phyloP scores from a whole-genome alignment of 768 basidiomycete species.

The Ephemerocybe angulata region DNA sequence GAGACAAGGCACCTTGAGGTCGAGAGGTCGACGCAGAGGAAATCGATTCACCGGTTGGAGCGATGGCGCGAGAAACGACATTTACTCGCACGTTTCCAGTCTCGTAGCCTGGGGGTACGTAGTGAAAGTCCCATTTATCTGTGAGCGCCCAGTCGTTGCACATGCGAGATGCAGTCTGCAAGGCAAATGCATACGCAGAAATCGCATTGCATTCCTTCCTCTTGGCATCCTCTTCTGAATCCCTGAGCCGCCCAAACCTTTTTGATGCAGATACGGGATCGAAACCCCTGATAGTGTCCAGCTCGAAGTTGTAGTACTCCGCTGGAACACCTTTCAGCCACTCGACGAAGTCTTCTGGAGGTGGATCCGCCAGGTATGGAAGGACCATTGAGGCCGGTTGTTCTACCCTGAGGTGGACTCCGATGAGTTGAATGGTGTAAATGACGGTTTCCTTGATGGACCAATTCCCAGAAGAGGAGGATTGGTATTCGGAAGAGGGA shows the following conservation, averaged over 20 bases:
- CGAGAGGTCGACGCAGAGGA: not conserved
- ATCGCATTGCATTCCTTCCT: conserved; percentile 49
- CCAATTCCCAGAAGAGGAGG: conserved; percentile 41
- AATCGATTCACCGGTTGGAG: not conserved
- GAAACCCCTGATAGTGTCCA: conserved; percentile 42
- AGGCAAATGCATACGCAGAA: conserved; percentile 63
- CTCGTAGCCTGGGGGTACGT: conserved; percentile 31
- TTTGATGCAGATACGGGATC: conserved; percentile 39
- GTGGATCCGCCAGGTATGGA: conserved; percentile 71
- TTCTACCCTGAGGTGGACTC: conserved; percentile 44
- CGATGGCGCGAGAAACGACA: conserved; percentile 1
- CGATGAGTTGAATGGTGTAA: conserved; percentile 70
- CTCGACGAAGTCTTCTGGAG: conserved; percentile 47
- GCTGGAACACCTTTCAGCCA: conserved; percentile 44
- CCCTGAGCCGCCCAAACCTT: not conserved
- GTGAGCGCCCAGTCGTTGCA: conserved; percentile 68
- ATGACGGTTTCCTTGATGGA: conserved; percentile 52
- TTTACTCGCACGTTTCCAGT: not conserved
- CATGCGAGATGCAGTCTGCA: conserved; percentile 65
- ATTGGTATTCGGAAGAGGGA: conserved; percentile 15
- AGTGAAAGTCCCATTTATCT: conserved; percentile 67
- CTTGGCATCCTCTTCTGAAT: not conserved
- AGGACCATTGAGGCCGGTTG: conserved; percentile 58
- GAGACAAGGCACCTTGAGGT: not conserved
- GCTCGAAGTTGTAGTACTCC: conserved; percentile 40